phyloP scores from a whole-genome alignment of 768 basidiomycete genomes.

The Multifurca ochricompacta region DNA sequence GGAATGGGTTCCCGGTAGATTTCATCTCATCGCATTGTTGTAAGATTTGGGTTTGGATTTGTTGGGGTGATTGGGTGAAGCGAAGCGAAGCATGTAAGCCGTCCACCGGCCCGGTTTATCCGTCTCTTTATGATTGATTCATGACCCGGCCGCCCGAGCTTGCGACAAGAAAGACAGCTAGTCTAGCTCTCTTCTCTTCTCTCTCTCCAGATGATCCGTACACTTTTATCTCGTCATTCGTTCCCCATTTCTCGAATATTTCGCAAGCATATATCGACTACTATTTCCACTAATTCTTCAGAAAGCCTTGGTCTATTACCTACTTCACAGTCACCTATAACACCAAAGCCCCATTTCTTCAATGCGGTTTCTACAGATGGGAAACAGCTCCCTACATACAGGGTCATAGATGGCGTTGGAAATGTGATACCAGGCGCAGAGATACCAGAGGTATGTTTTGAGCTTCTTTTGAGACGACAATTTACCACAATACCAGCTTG shows the following conservation, averaged over 20 bases:
- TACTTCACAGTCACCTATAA: slow-evolving; percentile 50
- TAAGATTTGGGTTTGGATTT: no score
- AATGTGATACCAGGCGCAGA: slow-evolving; percentile 63
- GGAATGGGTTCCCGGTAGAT: no score
- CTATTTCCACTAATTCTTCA: slow-evolving; percentile 17
- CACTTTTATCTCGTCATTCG: neutral
- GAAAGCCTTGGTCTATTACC: slow-evolving; percentile 33
- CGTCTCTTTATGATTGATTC: no score
- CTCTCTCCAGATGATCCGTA: slow-evolving; percentile 19
- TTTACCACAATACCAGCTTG: slow-evolving; percentile 40
- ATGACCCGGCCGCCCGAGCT: no score
- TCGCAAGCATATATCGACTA: slow-evolving; percentile 19
- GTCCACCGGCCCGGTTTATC: no score
- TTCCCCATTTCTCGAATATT: neutral
- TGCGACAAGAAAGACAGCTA: no score
- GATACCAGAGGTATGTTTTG: slow-evolving; percentile 56
- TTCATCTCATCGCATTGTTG: no score
- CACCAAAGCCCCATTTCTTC: slow-evolving; percentile 67
- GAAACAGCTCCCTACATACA: slow-evolving; percentile 73
- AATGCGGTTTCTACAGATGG: slow-evolving; percentile 60
- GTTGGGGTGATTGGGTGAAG: no score
- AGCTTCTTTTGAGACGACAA: neutral
- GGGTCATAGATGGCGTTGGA: slow-evolving; percentile 78
- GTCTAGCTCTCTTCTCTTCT: slow-evolving; percentile 21
- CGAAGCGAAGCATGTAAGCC: no score